Conservation (phyloP, 306 rosid species). For the Begonia fuchsioides region DNA sequence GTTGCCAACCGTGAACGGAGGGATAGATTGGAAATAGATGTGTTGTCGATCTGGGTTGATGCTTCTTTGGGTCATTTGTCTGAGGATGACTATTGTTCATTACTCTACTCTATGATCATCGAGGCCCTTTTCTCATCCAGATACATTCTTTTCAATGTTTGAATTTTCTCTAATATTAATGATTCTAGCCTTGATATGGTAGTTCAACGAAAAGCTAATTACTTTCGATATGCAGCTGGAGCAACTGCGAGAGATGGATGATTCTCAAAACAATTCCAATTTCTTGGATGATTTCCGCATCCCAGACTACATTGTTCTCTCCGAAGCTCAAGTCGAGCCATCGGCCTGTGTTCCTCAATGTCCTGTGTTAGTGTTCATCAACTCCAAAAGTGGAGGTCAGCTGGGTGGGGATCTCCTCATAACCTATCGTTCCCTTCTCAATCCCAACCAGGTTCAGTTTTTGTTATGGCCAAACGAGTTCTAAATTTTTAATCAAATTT, state of each 20-base stretch:
- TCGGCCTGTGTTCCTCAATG: constrained; percentile 23
- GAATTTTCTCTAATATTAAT: too few species aligned
- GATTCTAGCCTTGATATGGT: too few species aligned
- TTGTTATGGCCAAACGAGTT: not conserved
- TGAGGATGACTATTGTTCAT: too few species aligned
- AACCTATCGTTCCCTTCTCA: constrained; percentile 48
- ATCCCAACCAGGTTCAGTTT: constrained; percentile 42
- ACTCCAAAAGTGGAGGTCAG: constrained; percentile 95
- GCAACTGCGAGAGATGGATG: constrained; percentile 29
- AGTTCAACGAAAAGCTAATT: too few species aligned
- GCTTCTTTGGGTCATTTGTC: too few species aligned
- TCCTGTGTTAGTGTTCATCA: constrained; percentile 72
- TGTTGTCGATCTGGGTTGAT: too few species aligned
- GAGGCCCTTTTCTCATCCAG: too few species aligned
- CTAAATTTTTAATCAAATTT: not conserved
- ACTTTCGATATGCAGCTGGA: constrained; percentile 5
- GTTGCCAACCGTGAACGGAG: too few species aligned
- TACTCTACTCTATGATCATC: too few species aligned
- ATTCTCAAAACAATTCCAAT: constrained; percentile 11
- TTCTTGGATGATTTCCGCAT: constrained; percentile 42
- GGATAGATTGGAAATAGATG: too few species aligned
- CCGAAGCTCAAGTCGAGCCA: constrained; percentile 22
- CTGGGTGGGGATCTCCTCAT: constrained; percentile 72
- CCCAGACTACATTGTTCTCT: constrained; percentile 49
- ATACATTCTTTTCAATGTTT: too few species aligned